Percentiles rank a stretch among this genome's conserved stretches.
Evolutionary conservation across 2,329 filamentous ascomycete species (phyloP).

Genomic region (Paraconiothyrium brasiliense): DNA sequence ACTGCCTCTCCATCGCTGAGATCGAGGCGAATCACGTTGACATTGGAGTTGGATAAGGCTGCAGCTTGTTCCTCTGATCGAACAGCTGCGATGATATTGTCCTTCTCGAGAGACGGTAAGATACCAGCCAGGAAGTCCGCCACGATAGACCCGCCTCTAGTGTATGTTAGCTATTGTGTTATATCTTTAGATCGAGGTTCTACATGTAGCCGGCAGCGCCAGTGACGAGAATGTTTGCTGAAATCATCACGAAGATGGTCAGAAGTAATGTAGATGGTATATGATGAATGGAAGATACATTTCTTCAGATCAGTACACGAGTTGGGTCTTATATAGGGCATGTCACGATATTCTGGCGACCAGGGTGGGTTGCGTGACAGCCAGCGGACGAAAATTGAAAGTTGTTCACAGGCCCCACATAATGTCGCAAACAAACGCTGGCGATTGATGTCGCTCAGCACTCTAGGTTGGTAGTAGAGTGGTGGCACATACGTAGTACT

Average conservation of each 20-base stretch:
- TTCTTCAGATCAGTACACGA: background rate
- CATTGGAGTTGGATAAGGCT: background rate
- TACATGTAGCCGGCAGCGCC: slow-evolving; percentile 17
- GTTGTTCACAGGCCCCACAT: background rate
- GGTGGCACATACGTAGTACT: no score
- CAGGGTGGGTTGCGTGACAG: background rate
- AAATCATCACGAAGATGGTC: background rate
- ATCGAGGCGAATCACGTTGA: slow-evolving; percentile 6
- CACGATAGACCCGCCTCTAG: slow-evolving; percentile 15
- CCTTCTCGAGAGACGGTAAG: background rate
- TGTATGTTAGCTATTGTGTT: background rate
- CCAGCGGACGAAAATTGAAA: background rate
- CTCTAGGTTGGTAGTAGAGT: no score
- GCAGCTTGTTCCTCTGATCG: slow-evolving; percentile 7
- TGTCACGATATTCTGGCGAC: background rate
- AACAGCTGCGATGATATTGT: background rate
- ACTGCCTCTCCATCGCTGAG: background rate
- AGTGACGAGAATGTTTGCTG: slow-evolving; percentile 7
- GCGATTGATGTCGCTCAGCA: background rate
- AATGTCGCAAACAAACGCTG: background rate
- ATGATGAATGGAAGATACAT: background rate
- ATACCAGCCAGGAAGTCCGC: slow-evolving; percentile 7
- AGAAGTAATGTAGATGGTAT: background rate
- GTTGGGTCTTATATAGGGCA: background rate
- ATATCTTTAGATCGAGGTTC: background rate